Evolutionary conservation across 495 filamentous ascomycete genomes (phyloP), one percentile per base, ranked within the genome.

Genomic region (Corynascus novoguineensis): DNA sequence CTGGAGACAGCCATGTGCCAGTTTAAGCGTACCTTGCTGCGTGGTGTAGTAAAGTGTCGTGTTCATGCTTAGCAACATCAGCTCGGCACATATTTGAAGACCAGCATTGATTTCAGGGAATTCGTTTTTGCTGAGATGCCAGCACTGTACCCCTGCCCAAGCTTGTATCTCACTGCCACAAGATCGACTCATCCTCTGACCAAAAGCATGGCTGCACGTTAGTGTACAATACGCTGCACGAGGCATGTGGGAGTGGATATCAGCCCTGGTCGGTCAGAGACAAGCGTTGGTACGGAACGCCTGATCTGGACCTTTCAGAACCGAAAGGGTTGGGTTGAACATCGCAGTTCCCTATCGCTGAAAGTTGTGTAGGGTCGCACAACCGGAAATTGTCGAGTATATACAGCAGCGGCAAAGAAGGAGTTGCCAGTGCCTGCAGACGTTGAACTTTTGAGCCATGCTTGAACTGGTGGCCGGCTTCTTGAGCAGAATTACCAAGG

Each of bases 241-340:
- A 19, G 5, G 50, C 50, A 53, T 42, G 37, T 42, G 50, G 37
- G 24, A 53, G 50, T 53, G 49, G 49, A 52, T 38, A 52, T 52
- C 35, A 28, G 11, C 35, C 49, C 49, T n/a, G 45, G n/a, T 22
- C 3, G 4, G 25, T 6, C 7, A 34, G 46, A 22, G 46, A 37
- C 45, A 24, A 29, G 44, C 27, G 17, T 46, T 15, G 41, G 44
- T 8, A 27, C n/a, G 44, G n/a, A 12, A 9, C 3, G 34, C 37
- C 15, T 12, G 35, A n/a, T 5, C 11, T 22, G 40, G 40, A 9
- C 19, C 12, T n/a, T n/a, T n/a, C 8, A 5, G 5, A 11, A 22
- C 21, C 10, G n/a, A 9, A 42, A 44, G 41, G 14, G 5, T 25
- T 22, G 21, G 41, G 22, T 2, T 11, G 22, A 24, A n/a, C 46